Evolutionary conservation across 805 yeast genomes (phyloP).

Genomic region (Starmerella ratchasimensis): DNA sequence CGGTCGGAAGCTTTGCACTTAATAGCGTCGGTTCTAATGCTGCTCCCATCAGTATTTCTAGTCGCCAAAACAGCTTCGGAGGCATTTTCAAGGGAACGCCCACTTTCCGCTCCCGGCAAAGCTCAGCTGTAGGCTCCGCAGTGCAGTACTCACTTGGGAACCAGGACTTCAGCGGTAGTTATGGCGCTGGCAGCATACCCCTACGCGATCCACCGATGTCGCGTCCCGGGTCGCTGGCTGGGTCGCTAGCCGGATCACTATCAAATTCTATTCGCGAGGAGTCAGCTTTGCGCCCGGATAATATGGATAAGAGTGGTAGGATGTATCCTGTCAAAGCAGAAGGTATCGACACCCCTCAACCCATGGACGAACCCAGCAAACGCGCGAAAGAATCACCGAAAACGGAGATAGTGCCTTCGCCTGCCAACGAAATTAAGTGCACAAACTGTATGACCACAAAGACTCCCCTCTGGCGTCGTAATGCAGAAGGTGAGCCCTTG

Average conservation of each 20-base stretch:
- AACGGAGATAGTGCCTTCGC: no score
- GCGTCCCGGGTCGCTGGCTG: neutral
- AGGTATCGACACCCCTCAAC: no score
- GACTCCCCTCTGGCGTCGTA: conserved; percentile 91
- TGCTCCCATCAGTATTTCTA: conserved; percentile 14
- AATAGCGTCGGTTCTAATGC: conserved; percentile 1
- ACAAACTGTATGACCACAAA: conserved; percentile 85
- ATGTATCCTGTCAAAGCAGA: no score
- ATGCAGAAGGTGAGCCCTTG: conserved; percentile 84
- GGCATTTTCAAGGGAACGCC: conserved; percentile 18
- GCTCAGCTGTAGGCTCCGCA: conserved; percentile 7
- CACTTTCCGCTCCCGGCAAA: conserved; percentile 10
- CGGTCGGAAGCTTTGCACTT: conserved; percentile 7
- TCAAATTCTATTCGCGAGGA: no score
- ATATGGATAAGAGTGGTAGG: no score
- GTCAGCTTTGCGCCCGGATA: no score
- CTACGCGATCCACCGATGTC: conserved; percentile 1
- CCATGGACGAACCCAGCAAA: no score
- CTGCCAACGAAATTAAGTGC: conserved; percentile 40
- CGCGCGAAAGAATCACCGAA: no score
- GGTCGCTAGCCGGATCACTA: neutral
- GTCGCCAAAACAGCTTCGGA: conserved; percentile 9
- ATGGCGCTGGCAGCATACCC: conserved; percentile 2
- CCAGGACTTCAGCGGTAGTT: conserved; percentile 1
- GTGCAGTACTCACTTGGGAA: conserved; percentile 6